A percentile compares a stretch with the other conserved stretches of the same genome.
These are phyloP conservation scores for Diplodia seriata DNA, from an alignment of 2,329 filamentous ascomycete genomes.

Conservation along the genomic window DNA sequence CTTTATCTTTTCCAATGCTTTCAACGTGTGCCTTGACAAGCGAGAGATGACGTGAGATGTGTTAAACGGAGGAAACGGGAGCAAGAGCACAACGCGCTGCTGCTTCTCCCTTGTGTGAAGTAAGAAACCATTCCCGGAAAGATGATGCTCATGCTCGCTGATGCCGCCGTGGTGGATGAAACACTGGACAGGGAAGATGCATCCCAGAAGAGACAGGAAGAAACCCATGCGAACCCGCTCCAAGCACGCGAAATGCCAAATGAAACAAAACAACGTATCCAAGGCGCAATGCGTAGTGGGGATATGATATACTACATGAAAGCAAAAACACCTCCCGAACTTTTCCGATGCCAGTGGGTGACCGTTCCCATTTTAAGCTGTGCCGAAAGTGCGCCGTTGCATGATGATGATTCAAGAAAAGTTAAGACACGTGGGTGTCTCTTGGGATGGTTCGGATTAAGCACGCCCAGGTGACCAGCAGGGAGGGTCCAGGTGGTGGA, in stretches of 20 bases:
- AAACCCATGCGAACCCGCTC: constrained; percentile 1
- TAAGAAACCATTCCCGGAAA: not conserved
- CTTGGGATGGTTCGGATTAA: not conserved
- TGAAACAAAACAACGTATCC: not conserved
- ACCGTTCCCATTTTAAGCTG: constrained; percentile 18
- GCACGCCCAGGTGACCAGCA: not conserved
- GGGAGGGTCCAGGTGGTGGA: not conserved
- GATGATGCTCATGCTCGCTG: constrained; percentile 23
- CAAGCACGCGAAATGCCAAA: not conserved
- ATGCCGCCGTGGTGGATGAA: constrained; percentile 23
- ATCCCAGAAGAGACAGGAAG: constrained; percentile 13
- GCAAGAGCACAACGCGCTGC: constrained; percentile 5
- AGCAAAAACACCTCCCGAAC: constrained; percentile 25
- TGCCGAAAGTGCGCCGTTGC: constrained; percentile 19
- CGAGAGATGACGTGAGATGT: not conserved
- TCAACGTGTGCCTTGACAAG: constrained; percentile 2
- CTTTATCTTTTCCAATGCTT: not conserved
- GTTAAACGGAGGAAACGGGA: not conserved
- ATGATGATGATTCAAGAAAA: constrained; percentile 17
- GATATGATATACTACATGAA: constrained; percentile 23
- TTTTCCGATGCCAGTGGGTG: constrained; percentile 16
- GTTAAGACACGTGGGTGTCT: not conserved
- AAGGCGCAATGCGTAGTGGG: not conserved
- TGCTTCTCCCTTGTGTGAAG: not conserved
- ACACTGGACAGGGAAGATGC: constrained; percentile 9